A percentile compares a stretch with the other conserved stretches of the same genome.
phyloP scores from a whole-genome alignment of 169 alveolate genomes.

The Cryptosporidium canis region DNA sequence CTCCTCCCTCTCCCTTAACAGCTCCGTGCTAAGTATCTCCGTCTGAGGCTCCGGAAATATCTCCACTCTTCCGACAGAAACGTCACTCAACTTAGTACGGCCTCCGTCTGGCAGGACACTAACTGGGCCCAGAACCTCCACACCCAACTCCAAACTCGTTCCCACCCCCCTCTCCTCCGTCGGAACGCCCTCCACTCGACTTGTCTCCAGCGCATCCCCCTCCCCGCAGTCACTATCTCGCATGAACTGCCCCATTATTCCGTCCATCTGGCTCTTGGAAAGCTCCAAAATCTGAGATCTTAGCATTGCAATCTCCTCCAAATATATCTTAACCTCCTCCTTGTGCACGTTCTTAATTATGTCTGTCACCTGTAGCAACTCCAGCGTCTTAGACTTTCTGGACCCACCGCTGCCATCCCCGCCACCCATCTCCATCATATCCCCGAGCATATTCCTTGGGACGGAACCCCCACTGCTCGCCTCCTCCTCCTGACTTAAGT shows the following conservation, averaged over 20 bases:
- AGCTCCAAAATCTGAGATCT: slow-evolving; percentile 53
- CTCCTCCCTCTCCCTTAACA: background rate
- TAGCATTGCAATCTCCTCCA: slow-evolving; percentile 43
- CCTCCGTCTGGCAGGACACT: background rate
- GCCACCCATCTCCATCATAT: background rate
- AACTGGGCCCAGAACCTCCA: background rate
- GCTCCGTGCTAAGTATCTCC: background rate
- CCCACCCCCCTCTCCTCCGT: background rate
- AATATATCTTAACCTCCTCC: slow-evolving; percentile 54
- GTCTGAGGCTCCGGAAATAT: background rate
- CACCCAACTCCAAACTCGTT: background rate
- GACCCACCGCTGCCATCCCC: background rate
- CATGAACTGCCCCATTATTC: background rate
- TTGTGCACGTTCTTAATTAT: slow-evolving; percentile 61
- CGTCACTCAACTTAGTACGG: background rate
- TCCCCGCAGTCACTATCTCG: background rate
- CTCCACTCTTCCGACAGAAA: background rate
- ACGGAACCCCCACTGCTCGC: background rate
- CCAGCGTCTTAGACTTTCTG: slow-evolving; percentile 8
- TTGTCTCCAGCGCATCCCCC: background rate
- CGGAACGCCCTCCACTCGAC: background rate
- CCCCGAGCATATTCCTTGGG: background rate
- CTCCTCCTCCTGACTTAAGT: background rate
- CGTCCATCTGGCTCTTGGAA: background rate
- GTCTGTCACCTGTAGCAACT: slow-evolving; percentile 47